Evolutionary conservation across 768 basidiomycete genomes (phyloP), one percentile per base, ranked within the genome.

Genomic region (Mycena galopus): DNA sequence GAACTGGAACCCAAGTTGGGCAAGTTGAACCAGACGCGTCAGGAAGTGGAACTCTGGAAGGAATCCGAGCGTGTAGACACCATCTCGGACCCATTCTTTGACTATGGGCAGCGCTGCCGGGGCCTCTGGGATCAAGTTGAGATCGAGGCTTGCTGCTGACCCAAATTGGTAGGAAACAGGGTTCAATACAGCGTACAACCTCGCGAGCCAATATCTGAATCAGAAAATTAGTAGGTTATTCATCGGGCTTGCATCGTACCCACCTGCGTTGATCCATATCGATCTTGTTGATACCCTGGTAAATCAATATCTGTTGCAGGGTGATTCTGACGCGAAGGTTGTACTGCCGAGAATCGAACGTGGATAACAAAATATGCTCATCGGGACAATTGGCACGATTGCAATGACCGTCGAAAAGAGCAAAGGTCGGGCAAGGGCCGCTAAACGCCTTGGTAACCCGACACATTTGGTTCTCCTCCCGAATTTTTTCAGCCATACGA

Each of bases 261-360:
- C 73, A 79, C 81, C 77, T 71, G 64, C 79, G 78, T 59, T 65
- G 57, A 65, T 75, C 69, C 2, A 71, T 56, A 25, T 75, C 67
- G 4, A 73, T 33, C 9, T 44, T 69, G 51, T 78, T 65, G 2
- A 84, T 72, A 10, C 74, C 73, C 23, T 88, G 83, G 56, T 87
- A 81, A 23, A 91, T 88, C 53, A 83, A 72, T 1, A 91, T 85
- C 51, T 90, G 88, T 44, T 85, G 84, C 2, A 91, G 67, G 72
- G 88, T 85, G 37, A 88, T 77, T 6, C 84, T 79, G 11, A 90
- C 77, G 16, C 85, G 35, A 4, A 67, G 64, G 11, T 37, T 62
- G 23, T 72, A 72, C 1, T 72, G 12, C 19, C 44, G 51, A 23
- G 42, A 23, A 35, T 47, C 25, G 6, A 72, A 50, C 5, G 39